Evolutionary conservation across 1,139 yeast species (phyloP).

Genomic region (Spencermartinsiella ligniputridi): DNA sequence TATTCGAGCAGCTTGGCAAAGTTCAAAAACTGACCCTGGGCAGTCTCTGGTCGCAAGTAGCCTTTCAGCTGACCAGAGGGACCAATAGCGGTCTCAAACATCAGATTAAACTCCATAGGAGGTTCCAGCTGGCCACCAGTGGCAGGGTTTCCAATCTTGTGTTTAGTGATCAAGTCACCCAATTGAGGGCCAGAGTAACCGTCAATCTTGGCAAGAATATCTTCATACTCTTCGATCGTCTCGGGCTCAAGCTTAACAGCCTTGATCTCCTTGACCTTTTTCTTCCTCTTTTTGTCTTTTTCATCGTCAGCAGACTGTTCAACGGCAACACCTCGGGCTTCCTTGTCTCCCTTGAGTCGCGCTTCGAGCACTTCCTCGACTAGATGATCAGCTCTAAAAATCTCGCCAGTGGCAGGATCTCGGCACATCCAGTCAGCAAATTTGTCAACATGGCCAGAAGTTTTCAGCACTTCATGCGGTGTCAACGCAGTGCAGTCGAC

Average conservation of each 20-base stretch:
- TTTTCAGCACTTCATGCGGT: conserved; percentile 94
- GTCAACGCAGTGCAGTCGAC: conserved; percentile 98
- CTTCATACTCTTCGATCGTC: conserved; percentile 75
- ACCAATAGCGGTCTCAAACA: conserved; percentile 99
- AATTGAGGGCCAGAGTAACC: conserved; percentile 91
- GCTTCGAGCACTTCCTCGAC: conserved; percentile 97
- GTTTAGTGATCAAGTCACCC: conserved; percentile 78
- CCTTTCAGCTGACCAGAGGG: conserved; percentile 97
- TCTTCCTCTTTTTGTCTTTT: conserved; percentile 67
- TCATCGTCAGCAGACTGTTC: conserved; percentile 59
- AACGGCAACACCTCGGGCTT: conserved; percentile 75
- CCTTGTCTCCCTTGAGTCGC: conserved; percentile 92
- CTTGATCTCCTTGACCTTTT: conserved; percentile 95
- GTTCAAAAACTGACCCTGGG: conserved; percentile 98
- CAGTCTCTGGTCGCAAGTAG: conserved; percentile 96
- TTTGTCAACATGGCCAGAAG: conserved; percentile 98
- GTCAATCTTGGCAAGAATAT: conserved; percentile 81
- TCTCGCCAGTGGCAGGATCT: conserved; percentile 93
- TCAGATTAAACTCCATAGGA: conserved; percentile 93
- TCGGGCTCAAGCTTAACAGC: conserved; percentile 81
- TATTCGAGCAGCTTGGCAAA: conserved; percentile 88
- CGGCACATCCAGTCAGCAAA: conserved; percentile 99
- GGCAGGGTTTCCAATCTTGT: conserved; percentile 84
- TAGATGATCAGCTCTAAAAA: conserved; percentile 96
- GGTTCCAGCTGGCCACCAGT: conserved; percentile 82